phyloP scores from a whole-genome alignment of 805 yeast genomes.

The Hanseniaspora hatyaiensis region DNA sequence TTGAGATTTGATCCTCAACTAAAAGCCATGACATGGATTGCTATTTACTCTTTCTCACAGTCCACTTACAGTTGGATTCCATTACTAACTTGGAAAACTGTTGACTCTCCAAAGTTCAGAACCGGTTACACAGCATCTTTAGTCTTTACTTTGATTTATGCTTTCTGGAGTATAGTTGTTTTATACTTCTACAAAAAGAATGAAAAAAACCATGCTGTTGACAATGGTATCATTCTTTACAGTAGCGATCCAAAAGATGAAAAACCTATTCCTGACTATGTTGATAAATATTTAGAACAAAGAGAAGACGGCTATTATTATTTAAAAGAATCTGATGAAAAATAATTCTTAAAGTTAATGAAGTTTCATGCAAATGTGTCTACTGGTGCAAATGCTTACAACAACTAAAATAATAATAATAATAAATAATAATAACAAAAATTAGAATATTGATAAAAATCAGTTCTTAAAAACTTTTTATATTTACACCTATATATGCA shows the following conservation, averaged over 20 bases:
- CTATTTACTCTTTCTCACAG: constrained; percentile 47
- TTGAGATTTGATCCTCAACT: constrained; percentile 46
- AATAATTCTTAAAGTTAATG: too few relatives aligned
- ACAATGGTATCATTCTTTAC: constrained; percentile 40
- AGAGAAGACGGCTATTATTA: constrained; percentile 26
- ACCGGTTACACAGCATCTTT: constrained; percentile 46
- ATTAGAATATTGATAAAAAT: background rate
- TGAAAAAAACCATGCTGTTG: constrained; percentile 36
- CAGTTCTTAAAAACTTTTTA: background rate
- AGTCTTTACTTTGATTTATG: constrained; percentile 36
- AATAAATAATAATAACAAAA: background rate
- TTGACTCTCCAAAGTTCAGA: constrained; percentile 44
- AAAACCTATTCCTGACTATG: constrained; percentile 23
- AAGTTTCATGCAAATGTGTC: background rate
- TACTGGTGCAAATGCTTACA: background rate
- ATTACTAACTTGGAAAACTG: constrained; percentile 42
- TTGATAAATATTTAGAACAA: constrained; percentile 23
- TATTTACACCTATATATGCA: too few relatives aligned
- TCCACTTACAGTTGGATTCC: constrained; percentile 51
- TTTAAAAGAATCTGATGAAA: constrained; percentile 5
- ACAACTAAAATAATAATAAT: background rate
- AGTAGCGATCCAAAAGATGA: constrained; percentile 31
- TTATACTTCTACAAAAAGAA: constrained; percentile 43
- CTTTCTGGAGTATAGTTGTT: constrained; percentile 41
- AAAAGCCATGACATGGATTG: constrained; percentile 46